Base-by-base conservation (phyloP, 768 basidiomycete species). In the Lactarius tabidus region DNA sequence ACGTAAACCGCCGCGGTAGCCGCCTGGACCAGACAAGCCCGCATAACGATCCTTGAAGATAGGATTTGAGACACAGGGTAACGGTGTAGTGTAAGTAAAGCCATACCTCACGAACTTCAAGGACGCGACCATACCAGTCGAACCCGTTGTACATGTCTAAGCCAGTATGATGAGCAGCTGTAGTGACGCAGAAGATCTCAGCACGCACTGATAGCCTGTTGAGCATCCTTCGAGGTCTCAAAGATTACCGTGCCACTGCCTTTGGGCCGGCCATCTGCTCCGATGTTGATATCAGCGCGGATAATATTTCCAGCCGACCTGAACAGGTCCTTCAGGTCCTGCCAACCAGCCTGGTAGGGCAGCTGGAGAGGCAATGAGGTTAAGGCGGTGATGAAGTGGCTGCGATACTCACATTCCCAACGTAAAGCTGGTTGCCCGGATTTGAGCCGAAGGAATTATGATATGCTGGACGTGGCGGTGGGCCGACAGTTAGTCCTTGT, bases 221-320 rank as follows among this genome's bases (percentile, higher is more conserved):
- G 83, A 14, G n/a, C n/a, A n/a, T n/a, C n/a, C n/a, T n/a, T 91
- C 17, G 90, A 75, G 2, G 89, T 93, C 75, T 95, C 93, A 72
- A 95, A 98, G 15, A 98, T 91, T 17, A 98, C 96, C 0, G 94
- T 97, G n/a, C 96, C 96, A 59, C 92, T 96, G 26, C 96, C 96
- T 75, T 97, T 96, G 18, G 96, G 95, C 15, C 88, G 84, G 31
- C 95, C 95, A 75, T 97, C 94, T 26, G 88, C 86, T 65, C 91
- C 93, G 63, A 96, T 90, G 70, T 95, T 95, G 68, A 98, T 93
- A 74, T 98, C 96, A 62, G 96, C 94, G 54, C 96, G 87, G 68
- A 98, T 86, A 70, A 99, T 95, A 73, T 93, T 91, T 8, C 96
- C 96, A 53, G 96, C 92, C 33, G 92, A 86, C 62, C 96, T 88